phyloP scores from a whole-genome alignment of 805 yeast genomes.

The Scheffersomyces lignosus region DNA sequence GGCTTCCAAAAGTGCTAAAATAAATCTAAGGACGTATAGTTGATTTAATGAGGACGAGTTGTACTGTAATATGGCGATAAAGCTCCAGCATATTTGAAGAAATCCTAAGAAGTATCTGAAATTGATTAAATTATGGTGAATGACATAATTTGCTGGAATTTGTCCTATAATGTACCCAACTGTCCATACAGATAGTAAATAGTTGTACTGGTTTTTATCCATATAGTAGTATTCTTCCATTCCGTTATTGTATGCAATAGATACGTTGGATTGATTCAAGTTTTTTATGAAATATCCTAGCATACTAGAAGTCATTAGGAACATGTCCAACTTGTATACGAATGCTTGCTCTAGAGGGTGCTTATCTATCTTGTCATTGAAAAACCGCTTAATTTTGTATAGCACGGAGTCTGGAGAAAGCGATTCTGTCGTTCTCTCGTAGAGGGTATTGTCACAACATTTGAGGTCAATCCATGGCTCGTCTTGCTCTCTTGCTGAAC shows the following conservation, averaged over 20 bases:
- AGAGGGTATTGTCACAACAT: neutral
- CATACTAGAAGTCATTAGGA: slow-evolving; percentile 46
- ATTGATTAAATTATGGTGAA: slow-evolving; percentile 12
- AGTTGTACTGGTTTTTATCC: slow-evolving; percentile 16
- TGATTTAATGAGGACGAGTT: slow-evolving; percentile 9
- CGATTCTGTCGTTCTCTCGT: neutral
- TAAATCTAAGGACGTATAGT: slow-evolving; percentile 14
- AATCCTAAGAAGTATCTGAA: slow-evolving; percentile 17
- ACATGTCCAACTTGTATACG: slow-evolving; percentile 53
- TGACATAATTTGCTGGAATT: slow-evolving; percentile 13
- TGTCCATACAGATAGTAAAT: slow-evolving; percentile 14
- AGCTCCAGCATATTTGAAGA: slow-evolving; percentile 16
- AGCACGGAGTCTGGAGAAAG: neutral
- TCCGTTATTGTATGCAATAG: slow-evolving; percentile 18
- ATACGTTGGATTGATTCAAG: slow-evolving; percentile 16
- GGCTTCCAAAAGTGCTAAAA: slow-evolving; percentile 5
- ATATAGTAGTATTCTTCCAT: slow-evolving; percentile 15
- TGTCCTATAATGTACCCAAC: slow-evolving; percentile 15
- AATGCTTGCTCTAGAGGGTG: slow-evolving; percentile 42
- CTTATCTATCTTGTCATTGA: slow-evolving; percentile 34
- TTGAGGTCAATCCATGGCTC: neutral
- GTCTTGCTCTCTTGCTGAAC: neutral
- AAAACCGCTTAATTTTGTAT: slow-evolving; percentile 5
- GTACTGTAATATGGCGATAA: slow-evolving; percentile 14
- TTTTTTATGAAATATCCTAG: slow-evolving; percentile 18